These are phyloP conservation scores for Myxozyma sirexii DNA, from an alignment of 805 yeast genomes.

Conservation along the genomic window DNA sequence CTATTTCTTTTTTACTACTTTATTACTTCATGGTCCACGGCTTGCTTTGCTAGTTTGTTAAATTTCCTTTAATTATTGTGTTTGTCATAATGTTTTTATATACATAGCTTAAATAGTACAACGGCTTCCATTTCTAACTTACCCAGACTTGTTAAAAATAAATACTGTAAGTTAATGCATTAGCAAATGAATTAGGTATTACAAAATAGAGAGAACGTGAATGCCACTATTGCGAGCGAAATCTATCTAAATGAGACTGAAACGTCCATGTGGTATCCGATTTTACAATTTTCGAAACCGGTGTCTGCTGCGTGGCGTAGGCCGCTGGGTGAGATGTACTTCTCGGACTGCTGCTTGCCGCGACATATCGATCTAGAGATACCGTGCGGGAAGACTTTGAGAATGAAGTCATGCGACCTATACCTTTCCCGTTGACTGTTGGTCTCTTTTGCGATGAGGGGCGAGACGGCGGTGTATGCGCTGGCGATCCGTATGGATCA, in stretches of 20 bases:
- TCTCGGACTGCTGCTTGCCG: not conserved
- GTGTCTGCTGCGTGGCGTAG: too few relatives aligned
- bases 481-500: not conserved
- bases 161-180: not conserved
- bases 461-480: not conserved
- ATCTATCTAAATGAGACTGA: conserved; percentile 5
- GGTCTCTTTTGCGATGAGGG: not conserved
- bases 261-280: not conserved
- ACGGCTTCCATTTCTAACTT: not conserved
- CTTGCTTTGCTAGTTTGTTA: not conserved
- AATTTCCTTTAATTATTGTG: too few relatives aligned
- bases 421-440: not conserved
- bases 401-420: not conserved
- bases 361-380: not conserved
- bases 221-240: not conserved
- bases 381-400: not conserved
- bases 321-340: too few relatives aligned
- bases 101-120: conserved; percentile 8
- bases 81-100: conserved; percentile 2
- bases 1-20: not conserved
- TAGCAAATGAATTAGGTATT: too few relatives aligned
- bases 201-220: too few relatives aligned
- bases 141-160: too few relatives aligned
- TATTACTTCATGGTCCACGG: conserved; percentile 2
- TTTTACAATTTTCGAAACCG: not conserved